phyloP scores from a whole-genome alignment of 306 rosid species.

The Vigna radiata region DNA sequence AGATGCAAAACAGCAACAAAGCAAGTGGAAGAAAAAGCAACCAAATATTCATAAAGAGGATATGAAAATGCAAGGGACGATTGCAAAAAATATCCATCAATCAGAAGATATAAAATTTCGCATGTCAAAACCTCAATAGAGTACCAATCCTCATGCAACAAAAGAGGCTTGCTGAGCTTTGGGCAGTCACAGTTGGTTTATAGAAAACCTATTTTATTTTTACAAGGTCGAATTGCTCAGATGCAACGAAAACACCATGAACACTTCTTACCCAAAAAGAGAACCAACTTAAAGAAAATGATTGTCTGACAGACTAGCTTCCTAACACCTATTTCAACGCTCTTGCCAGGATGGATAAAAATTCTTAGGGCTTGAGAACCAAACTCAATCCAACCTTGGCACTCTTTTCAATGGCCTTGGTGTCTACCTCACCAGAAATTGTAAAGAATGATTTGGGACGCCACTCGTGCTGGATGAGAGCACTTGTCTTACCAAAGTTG shows the following conservation, averaged over 20 bases:
- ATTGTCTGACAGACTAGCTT: slow-evolving; percentile 52
- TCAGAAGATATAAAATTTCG: slow-evolving; percentile 28
- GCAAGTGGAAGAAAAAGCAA: neutral
- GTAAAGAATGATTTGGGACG: slow-evolving; percentile 91
- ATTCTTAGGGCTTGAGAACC: slow-evolving; percentile 86
- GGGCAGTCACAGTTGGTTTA: slow-evolving; percentile 45
- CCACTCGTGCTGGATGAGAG: slow-evolving; percentile 98
- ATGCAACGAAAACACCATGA: slow-evolving; percentile 48
- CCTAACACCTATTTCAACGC: slow-evolving; percentile 55
- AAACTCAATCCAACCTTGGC: slow-evolving; percentile 90
- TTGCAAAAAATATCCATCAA: slow-evolving; percentile 29
- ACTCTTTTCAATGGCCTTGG: slow-evolving; percentile 86
- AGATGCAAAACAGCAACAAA: neutral
- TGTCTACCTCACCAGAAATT: slow-evolving; percentile 89
- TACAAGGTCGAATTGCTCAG: slow-evolving; percentile 44
- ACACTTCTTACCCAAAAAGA: slow-evolving; percentile 47
- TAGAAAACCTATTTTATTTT: slow-evolving; percentile 46
- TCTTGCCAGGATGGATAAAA: slow-evolving; percentile 46
- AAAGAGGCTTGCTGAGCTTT: slow-evolving; percentile 45
- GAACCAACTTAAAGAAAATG: slow-evolving; percentile 46
- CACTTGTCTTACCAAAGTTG: slow-evolving; percentile 79
- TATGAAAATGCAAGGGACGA: slow-evolving; percentile 5
- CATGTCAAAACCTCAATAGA: slow-evolving; percentile 44
- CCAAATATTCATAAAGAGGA: neutral
- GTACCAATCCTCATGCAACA: slow-evolving; percentile 36